Evolutionary conservation across 176 grass and related monocot genomes (phyloP).

Genomic region (Oryza glaberrima): DNA sequence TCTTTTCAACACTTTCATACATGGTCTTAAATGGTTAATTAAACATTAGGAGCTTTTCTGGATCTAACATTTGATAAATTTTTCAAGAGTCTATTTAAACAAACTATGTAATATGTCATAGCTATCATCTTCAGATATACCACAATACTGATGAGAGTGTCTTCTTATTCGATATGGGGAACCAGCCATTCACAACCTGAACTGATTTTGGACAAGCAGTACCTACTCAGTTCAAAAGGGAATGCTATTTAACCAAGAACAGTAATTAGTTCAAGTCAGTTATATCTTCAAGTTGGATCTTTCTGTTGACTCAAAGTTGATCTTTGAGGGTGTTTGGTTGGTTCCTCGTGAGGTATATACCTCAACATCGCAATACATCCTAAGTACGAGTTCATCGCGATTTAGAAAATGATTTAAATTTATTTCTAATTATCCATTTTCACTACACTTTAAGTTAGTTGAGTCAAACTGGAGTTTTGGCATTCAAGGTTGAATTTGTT

Average conservation of each 20-base stretch:
- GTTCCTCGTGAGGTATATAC: background rate
- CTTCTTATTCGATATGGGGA: background rate
- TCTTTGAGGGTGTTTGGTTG: background rate
- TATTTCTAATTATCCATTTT: background rate
- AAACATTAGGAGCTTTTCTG: background rate
- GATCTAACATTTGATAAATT: background rate
- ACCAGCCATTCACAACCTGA: slow-evolving; percentile 16
- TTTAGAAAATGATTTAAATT: slow-evolving; percentile 3
- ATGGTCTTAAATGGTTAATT: background rate
- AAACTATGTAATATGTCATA: background rate
- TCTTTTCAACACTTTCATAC: background rate
- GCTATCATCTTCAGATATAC: slow-evolving; percentile 1
- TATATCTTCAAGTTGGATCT: slow-evolving; percentile 4
- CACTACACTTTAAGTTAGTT: background rate
- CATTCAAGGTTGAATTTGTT: slow-evolving; percentile 13
- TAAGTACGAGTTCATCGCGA: background rate
- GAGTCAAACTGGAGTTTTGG: background rate
- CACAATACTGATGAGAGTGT: background rate
- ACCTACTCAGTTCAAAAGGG: background rate
- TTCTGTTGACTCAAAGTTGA: background rate
- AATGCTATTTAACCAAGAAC: background rate
- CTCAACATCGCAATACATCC: background rate
- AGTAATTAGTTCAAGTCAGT: background rate
- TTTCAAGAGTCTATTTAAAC: background rate
- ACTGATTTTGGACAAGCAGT: background rate